Evolutionary conservation across 1,284 basidiomycete species (phyloP).

Genomic region (Cryptococcus neoformans): DNA sequence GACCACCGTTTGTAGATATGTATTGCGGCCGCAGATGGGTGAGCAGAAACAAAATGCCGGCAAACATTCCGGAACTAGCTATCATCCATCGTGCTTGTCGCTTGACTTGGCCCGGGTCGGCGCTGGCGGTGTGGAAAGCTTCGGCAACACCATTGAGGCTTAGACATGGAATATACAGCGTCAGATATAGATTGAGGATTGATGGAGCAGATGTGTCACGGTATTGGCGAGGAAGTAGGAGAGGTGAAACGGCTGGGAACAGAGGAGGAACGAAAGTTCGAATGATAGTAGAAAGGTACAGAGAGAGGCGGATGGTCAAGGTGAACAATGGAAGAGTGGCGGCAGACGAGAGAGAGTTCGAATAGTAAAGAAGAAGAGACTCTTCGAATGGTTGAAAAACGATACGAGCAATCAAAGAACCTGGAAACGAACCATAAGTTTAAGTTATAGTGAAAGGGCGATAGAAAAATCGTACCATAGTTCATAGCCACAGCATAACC

Average conservation of each 20-base stretch:
- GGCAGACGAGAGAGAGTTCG: slow-evolving; percentile 56
- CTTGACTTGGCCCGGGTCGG: slow-evolving; percentile 45
- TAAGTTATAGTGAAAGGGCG: neutral
- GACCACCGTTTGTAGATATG: neutral
- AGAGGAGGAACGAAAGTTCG: slow-evolving; percentile 71
- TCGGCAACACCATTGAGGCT: slow-evolving; percentile 86
- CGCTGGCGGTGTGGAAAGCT: slow-evolving; percentile 78
- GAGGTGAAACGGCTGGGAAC: slow-evolving; percentile 62
- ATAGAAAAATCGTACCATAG: slow-evolving; percentile 62
- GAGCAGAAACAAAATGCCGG: slow-evolving; percentile 14
- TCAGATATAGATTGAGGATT: slow-evolving; percentile 68
- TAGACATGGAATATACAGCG: slow-evolving; percentile 81
- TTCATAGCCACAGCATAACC: slow-evolving; percentile 93
- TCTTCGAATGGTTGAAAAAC: slow-evolving; percentile 93
- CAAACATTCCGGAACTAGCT: slow-evolving; percentile 30
- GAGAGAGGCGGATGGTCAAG: slow-evolving; percentile 65
- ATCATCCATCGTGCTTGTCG: slow-evolving; percentile 40
- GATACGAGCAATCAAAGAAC: slow-evolving; percentile 84
- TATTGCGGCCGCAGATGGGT: slow-evolving; percentile 1
- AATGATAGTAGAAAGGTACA: slow-evolving; percentile 66
- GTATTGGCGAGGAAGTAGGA: slow-evolving; percentile 71
- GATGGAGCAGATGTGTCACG: slow-evolving; percentile 63
- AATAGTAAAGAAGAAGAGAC: slow-evolving; percentile 80
- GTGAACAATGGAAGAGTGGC: slow-evolving; percentile 39
- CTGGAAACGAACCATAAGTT: slow-evolving; percentile 50